Evolutionary conservation across 345 rosid genomes (phyloP), one percentile per base, ranked within the genome.

Genomic region (Linum usitatissimum): DNA sequence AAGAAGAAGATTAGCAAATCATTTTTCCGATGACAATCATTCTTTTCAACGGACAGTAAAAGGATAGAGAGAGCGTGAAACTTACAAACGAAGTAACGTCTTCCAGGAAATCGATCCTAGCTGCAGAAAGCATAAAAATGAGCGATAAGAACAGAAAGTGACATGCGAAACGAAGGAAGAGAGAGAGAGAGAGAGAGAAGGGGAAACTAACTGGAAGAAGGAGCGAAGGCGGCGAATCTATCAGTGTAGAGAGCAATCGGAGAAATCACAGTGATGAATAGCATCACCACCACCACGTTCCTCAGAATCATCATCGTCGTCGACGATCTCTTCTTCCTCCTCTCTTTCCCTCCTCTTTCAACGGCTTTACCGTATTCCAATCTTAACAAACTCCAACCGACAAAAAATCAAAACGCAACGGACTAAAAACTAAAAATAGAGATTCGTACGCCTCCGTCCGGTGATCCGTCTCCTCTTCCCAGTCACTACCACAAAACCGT

Each of bases 211-310:
- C 76, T 77, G 6, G 86, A 74, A 19, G 89, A 64, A 54, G 77
- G 63, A 57, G 65, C 79, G 78, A 80, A 76, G 64, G 91, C 30
- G 61, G 82, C 62, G 69, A 78, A 66, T n/a, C 76, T 64, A 64
- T 86, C 83, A 53, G 84, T 78, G 80, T 84, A 87, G 68, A 90
- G 79, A 55, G 87, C 20, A 61, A 93, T 80, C 18, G 99, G 99
- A 68, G 99, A 86, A 20, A 82, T 68, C 3, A 90, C 97, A 13
- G 97, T 83, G 55, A 86, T 62, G 36, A 77, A 66, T 0, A 93
- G 79, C 83, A 93, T 68, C 62, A 73, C 70, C 63, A 86, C 64
- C 57, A 93, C 99, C 67, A 83, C 59, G 71, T 80, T 88, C 57
- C 91, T 76, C 59, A 79, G 58, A 85, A 66, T 79, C 99, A 84